These are phyloP conservation scores for Corrigiola litoralis DNA, from an alignment of 179 eudicot species.

Conservation along the genomic window DNA sequence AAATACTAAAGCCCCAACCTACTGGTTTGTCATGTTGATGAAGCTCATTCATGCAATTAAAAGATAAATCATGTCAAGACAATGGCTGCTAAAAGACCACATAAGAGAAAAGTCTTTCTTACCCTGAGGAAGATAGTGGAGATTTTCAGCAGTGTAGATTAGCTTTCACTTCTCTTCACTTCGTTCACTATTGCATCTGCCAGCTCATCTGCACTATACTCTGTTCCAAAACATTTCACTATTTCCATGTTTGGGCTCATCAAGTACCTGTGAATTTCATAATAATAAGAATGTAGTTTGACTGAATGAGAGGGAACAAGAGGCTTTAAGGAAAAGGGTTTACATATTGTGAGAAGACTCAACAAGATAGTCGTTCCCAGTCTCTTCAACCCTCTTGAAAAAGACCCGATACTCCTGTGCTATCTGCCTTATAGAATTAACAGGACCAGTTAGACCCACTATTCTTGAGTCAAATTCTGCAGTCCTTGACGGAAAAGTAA, in stretches of 20 bases:
- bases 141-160: conserved; percentile 6
- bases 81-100: neutral
- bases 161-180: conserved; percentile 27
- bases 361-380: conserved; percentile 74
- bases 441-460: conserved; percentile 85
- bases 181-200: conserved; percentile 59
- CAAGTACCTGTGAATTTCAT: conserved; percentile 57
- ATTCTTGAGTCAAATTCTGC: conserved; percentile 86
- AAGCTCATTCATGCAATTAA: neutral
- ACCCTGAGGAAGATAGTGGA: conserved; percentile 12
- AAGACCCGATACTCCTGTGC: conserved; percentile 82
- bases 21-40: neutral
- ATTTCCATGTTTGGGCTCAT: conserved; percentile 71
- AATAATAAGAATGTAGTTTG: neutral
- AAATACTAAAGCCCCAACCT: neutral
- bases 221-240: conserved; percentile 58
- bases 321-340: conserved; percentile 1
- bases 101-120: conserved; percentile 3
- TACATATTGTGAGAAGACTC: conserved; percentile 87
- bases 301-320: neutral
- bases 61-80: neutral
- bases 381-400: conserved; percentile 82
- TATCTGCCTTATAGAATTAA: conserved; percentile 59
- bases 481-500: conserved; percentile 24
- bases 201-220: conserved; percentile 61